These are phyloP conservation scores for Nicotiana otophora DNA, from an alignment of 257 asterid genomes.

Conservation along the genomic window DNA sequence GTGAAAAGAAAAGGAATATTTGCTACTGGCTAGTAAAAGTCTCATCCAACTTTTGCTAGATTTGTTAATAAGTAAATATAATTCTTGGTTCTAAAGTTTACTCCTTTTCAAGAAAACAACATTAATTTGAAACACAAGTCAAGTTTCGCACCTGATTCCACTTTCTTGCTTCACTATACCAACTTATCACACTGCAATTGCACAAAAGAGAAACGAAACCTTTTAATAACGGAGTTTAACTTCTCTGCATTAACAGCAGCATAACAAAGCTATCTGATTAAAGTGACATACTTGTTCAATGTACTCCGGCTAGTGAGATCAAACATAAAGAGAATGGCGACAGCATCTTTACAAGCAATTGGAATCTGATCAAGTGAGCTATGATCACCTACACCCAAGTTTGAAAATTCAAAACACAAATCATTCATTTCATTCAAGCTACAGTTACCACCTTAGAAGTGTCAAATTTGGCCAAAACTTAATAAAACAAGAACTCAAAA, in stretches of 20 bases:
- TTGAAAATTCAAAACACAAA: not conserved
- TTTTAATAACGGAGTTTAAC: not conserved
- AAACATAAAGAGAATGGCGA: conserved; percentile 81
- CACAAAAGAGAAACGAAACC: not conserved
- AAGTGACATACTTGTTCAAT: conserved; percentile 47
- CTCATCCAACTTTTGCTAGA: not conserved
- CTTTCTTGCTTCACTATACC: conserved; percentile 79
- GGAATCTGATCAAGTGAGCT: conserved; percentile 74
- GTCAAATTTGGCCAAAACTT: not conserved
- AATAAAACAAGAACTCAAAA: not conserved
- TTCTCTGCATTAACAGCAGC: not conserved
- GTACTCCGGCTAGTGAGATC: conserved; percentile 84
- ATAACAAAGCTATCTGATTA: not conserved
- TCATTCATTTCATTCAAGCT: not conserved
- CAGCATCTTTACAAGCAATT: conserved; percentile 87
- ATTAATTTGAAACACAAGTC: conserved; percentile 15
- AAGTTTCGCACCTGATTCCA: conserved; percentile 70
- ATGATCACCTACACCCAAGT: conserved; percentile 44
- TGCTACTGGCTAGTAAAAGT: not conserved
- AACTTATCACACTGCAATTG: conserved; percentile 59
- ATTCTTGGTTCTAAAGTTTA: not conserved
- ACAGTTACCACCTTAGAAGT: not conserved
- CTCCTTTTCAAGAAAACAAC: conserved; percentile 12
- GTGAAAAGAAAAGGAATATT: not conserved
- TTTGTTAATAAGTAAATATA: not conserved